Evolutionary conservation across 1,284 basidiomycete species (phyloP).

Genomic region (Rhodotorula mucilaginosa): DNA sequence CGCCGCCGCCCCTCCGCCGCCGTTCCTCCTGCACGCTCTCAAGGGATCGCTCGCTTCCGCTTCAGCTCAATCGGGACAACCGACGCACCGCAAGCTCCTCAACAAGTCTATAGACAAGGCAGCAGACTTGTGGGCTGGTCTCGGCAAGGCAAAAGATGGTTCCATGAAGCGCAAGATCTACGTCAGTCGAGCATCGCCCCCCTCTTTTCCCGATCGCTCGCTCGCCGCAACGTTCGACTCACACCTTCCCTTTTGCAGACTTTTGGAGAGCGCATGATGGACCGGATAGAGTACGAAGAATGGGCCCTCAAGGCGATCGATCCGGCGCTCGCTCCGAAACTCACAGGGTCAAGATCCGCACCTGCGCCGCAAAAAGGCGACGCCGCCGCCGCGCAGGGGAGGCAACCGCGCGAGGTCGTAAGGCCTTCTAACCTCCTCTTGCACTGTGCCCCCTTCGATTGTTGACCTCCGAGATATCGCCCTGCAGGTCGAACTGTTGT

Average conservation of each 20-base stretch:
- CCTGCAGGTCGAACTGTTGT: slow-evolving; percentile 40
- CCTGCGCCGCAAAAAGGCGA: slow-evolving; percentile 1
- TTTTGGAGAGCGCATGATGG: slow-evolving; percentile 41
- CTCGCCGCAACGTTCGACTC: background rate
- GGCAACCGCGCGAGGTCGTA: background rate
- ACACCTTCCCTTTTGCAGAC: slow-evolving; percentile 15
- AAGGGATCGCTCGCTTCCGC: slow-evolving; percentile 11
- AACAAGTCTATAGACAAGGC: slow-evolving; percentile 38
- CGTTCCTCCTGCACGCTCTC: slow-evolving; percentile 32
- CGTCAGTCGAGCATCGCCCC: slow-evolving; percentile 18
- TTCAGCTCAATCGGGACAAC: background rate
- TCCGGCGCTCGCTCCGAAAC: slow-evolving; percentile 39
- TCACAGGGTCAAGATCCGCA: slow-evolving; percentile 6
- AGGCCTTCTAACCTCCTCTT: background rate
- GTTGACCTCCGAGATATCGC: background rate
- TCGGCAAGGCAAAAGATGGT: slow-evolving; percentile 39
- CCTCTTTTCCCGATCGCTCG: too few relatives aligned
- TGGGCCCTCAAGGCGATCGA: slow-evolving; percentile 45
- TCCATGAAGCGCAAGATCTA: slow-evolving; percentile 40
- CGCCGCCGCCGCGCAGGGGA: background rate
- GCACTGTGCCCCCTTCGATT: too few relatives aligned
- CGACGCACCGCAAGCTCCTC: background rate
- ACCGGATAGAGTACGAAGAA: slow-evolving; percentile 44
- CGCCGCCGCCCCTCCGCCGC: slow-evolving; percentile 9
- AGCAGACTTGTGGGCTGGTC: slow-evolving; percentile 38